A percentile compares a stretch with the other conserved stretches of the same genome.
These are phyloP conservation scores for Collybia nuda DNA, from an alignment of 768 basidiomycete genomes.

Conservation along the genomic window DNA sequence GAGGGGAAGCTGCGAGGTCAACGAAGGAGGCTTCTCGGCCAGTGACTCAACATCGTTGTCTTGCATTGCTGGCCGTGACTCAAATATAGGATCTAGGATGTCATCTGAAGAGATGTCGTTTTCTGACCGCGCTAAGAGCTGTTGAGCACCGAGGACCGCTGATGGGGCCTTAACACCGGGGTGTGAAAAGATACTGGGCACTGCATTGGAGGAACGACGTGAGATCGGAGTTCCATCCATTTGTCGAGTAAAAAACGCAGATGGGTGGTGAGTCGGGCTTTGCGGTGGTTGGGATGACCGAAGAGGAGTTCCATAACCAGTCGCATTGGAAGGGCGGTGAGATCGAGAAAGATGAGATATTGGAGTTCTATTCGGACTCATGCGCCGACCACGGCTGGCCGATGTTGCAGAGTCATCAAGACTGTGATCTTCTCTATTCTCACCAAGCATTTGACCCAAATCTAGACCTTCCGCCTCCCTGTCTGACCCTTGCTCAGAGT, in stretches of 20 bases:
- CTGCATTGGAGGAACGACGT: slow-evolving; percentile 55
- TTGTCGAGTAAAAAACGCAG: slow-evolving; percentile 32
- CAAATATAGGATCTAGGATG: slow-evolving; percentile 50
- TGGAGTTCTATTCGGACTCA: slow-evolving; percentile 18
- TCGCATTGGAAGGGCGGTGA: slow-evolving; percentile 28
- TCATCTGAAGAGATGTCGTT: slow-evolving; percentile 31
- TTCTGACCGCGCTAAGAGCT: slow-evolving; percentile 48
- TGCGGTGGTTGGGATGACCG: slow-evolving; percentile 30
- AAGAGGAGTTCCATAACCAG: slow-evolving; percentile 25
- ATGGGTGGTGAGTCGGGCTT: slow-evolving; percentile 28
- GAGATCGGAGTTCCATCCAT: slow-evolving; percentile 36
- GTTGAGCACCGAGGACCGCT: slow-evolving; percentile 73
- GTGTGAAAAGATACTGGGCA: slow-evolving; percentile 83
- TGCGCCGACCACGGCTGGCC: slow-evolving; percentile 18
- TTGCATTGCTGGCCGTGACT: slow-evolving; percentile 38
- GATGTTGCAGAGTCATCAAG: slow-evolving; percentile 13
- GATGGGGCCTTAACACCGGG: slow-evolving; percentile 78
- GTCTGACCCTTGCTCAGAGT: slow-evolving; percentile 42
- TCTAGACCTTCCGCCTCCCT: slow-evolving; percentile 20
- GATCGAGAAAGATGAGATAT: slow-evolving; percentile 20
- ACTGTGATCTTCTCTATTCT: slow-evolving; percentile 28
- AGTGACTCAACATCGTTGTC: slow-evolving; percentile 37
- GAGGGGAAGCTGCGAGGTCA: slow-evolving; percentile 75
- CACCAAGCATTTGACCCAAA: slow-evolving; percentile 27
- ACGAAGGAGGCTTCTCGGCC: slow-evolving; percentile 58